Conservation (phyloP, 1,139 yeast species). For the Barnettozyma hawaiiensis region DNA sequence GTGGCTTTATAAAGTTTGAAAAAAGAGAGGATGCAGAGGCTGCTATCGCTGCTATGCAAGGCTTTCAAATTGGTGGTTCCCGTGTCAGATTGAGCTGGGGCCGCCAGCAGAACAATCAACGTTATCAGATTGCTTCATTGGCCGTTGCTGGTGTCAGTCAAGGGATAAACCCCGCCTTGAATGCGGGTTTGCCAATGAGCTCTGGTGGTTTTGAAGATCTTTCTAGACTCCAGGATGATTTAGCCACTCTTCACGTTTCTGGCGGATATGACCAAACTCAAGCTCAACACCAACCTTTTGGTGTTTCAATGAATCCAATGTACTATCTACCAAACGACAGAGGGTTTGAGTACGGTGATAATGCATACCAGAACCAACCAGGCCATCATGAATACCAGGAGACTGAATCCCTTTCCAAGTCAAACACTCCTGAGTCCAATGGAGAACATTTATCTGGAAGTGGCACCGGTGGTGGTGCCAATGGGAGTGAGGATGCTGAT, state of each 20-base stretch:
- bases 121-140: slow-evolving; percentile 20
- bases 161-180: slow-evolving; percentile 4
- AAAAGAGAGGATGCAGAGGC: slow-evolving; percentile 64
- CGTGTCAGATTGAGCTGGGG: slow-evolving; percentile 74
- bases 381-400: neutral
- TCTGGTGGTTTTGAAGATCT: slow-evolving; percentile 3
- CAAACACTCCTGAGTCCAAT: slow-evolving; percentile 7
- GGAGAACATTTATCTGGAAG: slow-evolving; percentile 3
- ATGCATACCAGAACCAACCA: slow-evolving; percentile 6
- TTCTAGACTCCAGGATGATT: slow-evolving; percentile 7
- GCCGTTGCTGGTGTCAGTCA: slow-evolving; percentile 12
- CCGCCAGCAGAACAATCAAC: slow-evolving; percentile 32
- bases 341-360: slow-evolving; percentile 11
- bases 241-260: slow-evolving; percentile 3
- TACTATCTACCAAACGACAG: slow-evolving; percentile 18
- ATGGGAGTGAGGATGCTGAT: slow-evolving; percentile 11
- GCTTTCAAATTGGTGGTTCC: slow-evolving; percentile 63
- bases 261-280: slow-evolving; percentile 5
- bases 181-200: slow-evolving; percentile 2
- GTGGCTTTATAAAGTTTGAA: slow-evolving; percentile 66
- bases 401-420: slow-evolving; percentile 2
- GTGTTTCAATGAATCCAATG: slow-evolving; percentile 14
- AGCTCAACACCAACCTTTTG: slow-evolving; percentile 6
- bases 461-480: neutral
- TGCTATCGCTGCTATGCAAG: slow-evolving; percentile 70